Evolutionary conservation across 225 moss, liverwort and hornwort genomes (phyloP).

Genomic region (Lunularia cruciata): DNA sequence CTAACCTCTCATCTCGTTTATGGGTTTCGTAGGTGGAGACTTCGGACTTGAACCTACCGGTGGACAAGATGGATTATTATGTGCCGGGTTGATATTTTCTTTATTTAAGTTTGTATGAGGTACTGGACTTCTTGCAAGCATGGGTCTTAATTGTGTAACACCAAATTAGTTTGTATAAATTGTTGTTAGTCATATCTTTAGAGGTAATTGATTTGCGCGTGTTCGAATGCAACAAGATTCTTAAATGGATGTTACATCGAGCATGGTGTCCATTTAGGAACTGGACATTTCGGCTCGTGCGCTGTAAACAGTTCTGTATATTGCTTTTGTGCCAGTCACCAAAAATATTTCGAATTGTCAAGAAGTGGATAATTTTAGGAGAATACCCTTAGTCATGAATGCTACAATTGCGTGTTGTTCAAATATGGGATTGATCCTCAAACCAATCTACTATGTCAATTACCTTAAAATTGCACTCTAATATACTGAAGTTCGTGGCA

Average conservation of each 20-base stretch:
- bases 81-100: conserved; percentile 60
- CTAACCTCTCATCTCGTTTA: background rate
- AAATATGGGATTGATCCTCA: too few relatives aligned
- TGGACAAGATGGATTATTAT: conserved; percentile 94
- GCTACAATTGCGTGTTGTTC: too few relatives aligned
- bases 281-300: background rate
- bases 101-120: background rate
- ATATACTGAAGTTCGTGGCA: too few relatives aligned
- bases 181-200: conserved; percentile 1
- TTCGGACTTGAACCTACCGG: conserved; percentile 81
- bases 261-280: background rate
- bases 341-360: too few relatives aligned
- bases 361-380: too few relatives aligned
- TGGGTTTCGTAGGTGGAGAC: conserved; percentile 96
- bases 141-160: background rate
- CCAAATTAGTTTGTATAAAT: background rate
- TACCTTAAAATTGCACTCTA: too few relatives aligned
- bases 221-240: background rate
- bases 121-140: conserved; percentile 1
- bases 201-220: conserved; percentile 9
- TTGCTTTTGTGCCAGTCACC: too few relatives aligned
- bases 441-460: too few relatives aligned
- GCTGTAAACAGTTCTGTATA: background rate
- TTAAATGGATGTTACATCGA: background rate
- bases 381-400: too few relatives aligned